phyloP scores from a whole-genome alignment of 768 basidiomycete species.

The Boletellus emodensis region DNA sequence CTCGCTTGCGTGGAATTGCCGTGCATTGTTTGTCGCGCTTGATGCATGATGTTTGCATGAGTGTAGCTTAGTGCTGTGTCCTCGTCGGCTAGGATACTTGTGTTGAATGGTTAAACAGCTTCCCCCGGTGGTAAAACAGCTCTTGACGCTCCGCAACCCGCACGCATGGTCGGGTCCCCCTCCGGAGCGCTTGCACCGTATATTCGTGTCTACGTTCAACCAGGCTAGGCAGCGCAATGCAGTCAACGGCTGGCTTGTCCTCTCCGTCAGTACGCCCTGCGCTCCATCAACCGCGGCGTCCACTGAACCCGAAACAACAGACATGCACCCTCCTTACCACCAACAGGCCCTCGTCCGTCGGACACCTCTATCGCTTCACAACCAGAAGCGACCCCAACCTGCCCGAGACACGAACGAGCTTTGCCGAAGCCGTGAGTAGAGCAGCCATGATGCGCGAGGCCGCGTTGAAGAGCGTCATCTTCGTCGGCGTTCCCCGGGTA shows the following conservation, averaged over 20 bases:
- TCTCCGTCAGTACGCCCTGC: slow-evolving; percentile 50
- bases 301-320: slow-evolving; percentile 41
- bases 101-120: slow-evolving; percentile 41
- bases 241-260: slow-evolving; percentile 77
- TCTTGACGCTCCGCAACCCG: slow-evolving; percentile 65
- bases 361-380: slow-evolving; percentile 77
- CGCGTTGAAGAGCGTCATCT: slow-evolving; percentile 84
- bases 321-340: slow-evolving; percentile 80
- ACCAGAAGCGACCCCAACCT: slow-evolving; percentile 46
- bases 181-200: slow-evolving; percentile 43
- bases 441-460: slow-evolving; percentile 88
- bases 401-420: slow-evolving; percentile 37
- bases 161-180: slow-evolving; percentile 56
- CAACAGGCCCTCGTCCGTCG: slow-evolving; percentile 76
- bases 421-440: slow-evolving; percentile 59
- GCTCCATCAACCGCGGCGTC: slow-evolving; percentile 11
- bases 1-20: not conserved
- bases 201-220: slow-evolving; percentile 59
- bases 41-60: slow-evolving; percentile 11
- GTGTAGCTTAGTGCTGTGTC: too few species aligned
- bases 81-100: too few species aligned
- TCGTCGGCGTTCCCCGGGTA: slow-evolving; percentile 83
- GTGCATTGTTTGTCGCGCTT: slow-evolving; percentile 8
- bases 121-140: slow-evolving; percentile 66
- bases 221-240: slow-evolving; percentile 64